phyloP scores from a whole-genome alignment of 2,329 filamentous ascomycete genomes.

The Nigrospora sphaerica region DNA sequence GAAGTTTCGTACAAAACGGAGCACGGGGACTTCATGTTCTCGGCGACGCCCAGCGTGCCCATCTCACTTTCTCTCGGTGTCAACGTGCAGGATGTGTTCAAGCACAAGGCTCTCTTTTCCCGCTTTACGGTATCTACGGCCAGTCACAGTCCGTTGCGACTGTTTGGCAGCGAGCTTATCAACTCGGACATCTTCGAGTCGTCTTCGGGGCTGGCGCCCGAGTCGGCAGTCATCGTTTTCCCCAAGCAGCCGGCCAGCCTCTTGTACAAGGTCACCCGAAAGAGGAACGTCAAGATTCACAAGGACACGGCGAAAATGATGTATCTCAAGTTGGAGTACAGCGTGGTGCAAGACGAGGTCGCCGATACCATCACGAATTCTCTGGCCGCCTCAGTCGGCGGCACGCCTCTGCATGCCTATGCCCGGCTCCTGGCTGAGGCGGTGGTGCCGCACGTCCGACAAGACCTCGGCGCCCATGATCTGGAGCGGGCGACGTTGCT shows the following conservation, averaged over 20 bases:
- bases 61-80: conserved; percentile 81
- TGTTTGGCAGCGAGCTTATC: conserved; percentile 64
- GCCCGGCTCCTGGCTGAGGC: conserved; percentile 36
- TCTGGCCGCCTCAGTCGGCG: conserved; percentile 30
- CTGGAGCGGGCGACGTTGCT: conserved; percentile 51
- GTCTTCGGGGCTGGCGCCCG: conserved; percentile 47
- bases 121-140: conserved; percentile 87
- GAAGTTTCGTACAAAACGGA: conserved; percentile 69
- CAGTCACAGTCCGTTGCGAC: conserved; percentile 63
- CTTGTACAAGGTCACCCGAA: conserved; percentile 69
- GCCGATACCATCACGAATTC: conserved; percentile 38
- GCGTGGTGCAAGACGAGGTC: conserved; percentile 69
- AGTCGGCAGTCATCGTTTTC: conserved; percentile 58
- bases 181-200: conserved; percentile 64
- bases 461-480: conserved; percentile 39
- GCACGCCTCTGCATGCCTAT: conserved; percentile 36
- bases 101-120: conserved; percentile 73
- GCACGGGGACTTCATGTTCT: conserved; percentile 57
- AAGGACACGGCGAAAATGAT: conserved; percentile 39
- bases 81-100: conserved; percentile 95
- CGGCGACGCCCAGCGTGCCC: conserved; percentile 54
- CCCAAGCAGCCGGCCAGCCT: conserved; percentile 75
- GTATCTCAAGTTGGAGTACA: conserved; percentile 68
- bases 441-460: conserved; percentile 35
- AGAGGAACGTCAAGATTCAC: conserved; percentile 22